Base-by-base conservation (phyloP, 2,329 filamentous ascomycete genomes). In the Aspergillus vadensis region DNA sequence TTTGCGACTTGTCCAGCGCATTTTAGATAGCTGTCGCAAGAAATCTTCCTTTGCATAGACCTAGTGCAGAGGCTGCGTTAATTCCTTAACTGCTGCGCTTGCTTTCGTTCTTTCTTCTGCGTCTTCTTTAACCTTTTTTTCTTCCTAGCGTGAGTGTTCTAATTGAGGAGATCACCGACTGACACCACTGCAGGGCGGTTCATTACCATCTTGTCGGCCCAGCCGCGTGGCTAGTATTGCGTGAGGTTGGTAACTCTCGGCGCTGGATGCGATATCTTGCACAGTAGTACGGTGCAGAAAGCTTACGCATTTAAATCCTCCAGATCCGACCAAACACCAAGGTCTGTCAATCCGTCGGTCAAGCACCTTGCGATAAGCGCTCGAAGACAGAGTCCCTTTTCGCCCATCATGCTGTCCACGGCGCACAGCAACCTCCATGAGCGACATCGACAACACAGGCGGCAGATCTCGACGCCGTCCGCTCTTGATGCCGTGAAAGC, bases 391-490 rank as follows among this genome's bases (percentile, higher is more conserved):
- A 36, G 32, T 15, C 5, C 23, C 44, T 61, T 61, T 53, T 60
- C 67, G 59, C 64, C 59, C 81, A 85, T 83, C 80, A 93, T 93
- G 91, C 88, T 92, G 88, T 90, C 90, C 81, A 88, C 89, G 82
- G 83, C 86, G 76, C 83, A 85, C 74, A 86, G 84, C 80, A 87
- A 83, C 83, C 86, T 91, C 82, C 88, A 91, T 76, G 85, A 85
- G 79, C 88, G 88, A 78, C 86, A 88, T 77, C 86, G 86, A 80
- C 85, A 87, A 79, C 92, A 96, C 81, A 86, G 91, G 77, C 90
- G 92, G 81, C 92, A 96, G 82, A 89, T 91, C 73, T 97, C 92
- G 72, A 94, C 91, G 74, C 91, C 91, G 66, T 86, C 85, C 78
- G 86, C 85, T 76, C 91, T 91, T 80, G 91, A 94, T 76, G 86